Base-by-base conservation (phyloP, 768 basidiomycete genomes). In the Serpula lacrymans region DNA sequence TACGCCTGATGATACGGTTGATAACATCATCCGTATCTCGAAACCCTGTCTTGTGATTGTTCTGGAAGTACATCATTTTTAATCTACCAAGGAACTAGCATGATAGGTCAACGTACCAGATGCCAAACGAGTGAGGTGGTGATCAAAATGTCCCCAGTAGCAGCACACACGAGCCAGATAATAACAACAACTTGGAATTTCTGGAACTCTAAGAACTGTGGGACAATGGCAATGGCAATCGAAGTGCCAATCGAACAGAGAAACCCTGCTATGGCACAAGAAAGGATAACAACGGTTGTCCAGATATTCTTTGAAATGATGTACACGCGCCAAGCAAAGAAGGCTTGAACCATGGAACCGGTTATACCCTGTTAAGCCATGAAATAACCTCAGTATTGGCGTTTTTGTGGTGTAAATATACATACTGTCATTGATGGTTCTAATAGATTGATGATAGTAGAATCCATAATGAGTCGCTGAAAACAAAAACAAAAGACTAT, bases 361-460 rank as follows among this genome's bases (percentile, higher is more conserved):
- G 71, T 70, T 39, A 76, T 62, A 4, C 65, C 72, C 74, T 75
- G 31, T 22, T 12, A 30, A 18, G 27, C 23, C 46, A 13, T 13
- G 5, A 25, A 29, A 18, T 24, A 21, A 26, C 1, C 41, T 2
- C 14, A 22, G 21, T 1, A 29, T 27, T 11, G 33, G 17, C 37
- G 25, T 20, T 14, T 41, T 20, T 5, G 1, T 3, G 21, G 11
- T 11, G 1, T 7, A 5, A 17, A 12, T 12, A 13, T 6, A 46
- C 60, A 46, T 14, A 74, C 72, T 10, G 73, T 76, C 48, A 69
- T 51, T 0, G 66, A 57, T 4, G 75, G 74, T 49, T 72, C 75
- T 73, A 43, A 7, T 27, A n/a, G 21, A 21, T 9, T 8, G 32
- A 7, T n/a, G 22, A 34, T 10, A 17, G 14, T 29, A 26, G 9